phyloP scores from a whole-genome alignment of 306 rosid species.

The Ormosia emarginata region DNA sequence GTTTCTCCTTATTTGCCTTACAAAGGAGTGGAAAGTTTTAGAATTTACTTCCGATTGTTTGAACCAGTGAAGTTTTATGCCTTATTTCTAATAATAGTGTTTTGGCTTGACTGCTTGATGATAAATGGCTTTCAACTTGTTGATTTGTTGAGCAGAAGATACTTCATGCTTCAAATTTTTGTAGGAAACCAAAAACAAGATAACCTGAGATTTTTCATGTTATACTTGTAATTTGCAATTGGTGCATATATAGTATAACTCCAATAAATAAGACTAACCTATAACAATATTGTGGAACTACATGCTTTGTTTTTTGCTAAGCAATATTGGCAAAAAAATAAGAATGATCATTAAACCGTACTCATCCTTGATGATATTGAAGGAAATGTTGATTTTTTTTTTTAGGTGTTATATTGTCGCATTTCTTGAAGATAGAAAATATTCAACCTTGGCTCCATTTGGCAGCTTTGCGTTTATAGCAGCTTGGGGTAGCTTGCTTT shows the following conservation, averaged over 20 bases:
- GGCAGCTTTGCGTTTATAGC: slow-evolving; percentile 92
- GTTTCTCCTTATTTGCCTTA: neutral
- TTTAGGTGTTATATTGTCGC: slow-evolving; percentile 85
- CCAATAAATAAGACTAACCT: neutral
- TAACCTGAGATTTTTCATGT: neutral
- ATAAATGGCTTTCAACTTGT: neutral
- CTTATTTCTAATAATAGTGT: neutral
- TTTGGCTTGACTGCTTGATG: slow-evolving; percentile 4
- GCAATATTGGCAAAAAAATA: neutral
- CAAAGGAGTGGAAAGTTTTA: neutral
- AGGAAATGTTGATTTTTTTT: neutral
- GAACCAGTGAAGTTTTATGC: neutral
- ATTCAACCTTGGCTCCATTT: slow-evolving; percentile 69
- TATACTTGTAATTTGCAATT: neutral
- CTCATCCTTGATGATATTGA: slow-evolving; percentile 8
- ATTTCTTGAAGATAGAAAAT: slow-evolving; percentile 74
- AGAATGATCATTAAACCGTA: neutral
- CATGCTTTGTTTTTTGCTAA: neutral
- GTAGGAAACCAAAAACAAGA: neutral
- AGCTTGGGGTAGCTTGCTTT: slow-evolving; percentile 89
- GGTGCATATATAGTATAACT: neutral
- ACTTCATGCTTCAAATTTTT: neutral
- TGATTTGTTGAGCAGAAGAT: neutral
- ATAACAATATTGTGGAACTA: neutral
- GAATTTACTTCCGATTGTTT: neutral